phyloP scores from a whole-genome alignment of 345 rosid genomes.

The Leavenworthia alabamica region DNA sequence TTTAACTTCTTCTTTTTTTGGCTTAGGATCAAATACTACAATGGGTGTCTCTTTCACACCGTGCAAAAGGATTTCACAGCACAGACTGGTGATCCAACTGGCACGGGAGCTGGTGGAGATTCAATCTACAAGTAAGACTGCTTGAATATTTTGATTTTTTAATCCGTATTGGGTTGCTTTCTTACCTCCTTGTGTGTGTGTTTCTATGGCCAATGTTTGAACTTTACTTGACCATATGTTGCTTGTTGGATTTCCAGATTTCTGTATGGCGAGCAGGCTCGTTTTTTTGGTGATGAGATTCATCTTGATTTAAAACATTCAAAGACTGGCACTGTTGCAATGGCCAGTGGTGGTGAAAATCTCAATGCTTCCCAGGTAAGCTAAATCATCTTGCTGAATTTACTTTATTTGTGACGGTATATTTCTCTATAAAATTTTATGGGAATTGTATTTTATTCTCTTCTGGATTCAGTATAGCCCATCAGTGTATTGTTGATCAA shows the following conservation, averaged over 20 bases:
- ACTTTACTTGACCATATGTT: neutral
- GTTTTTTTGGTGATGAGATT: conserved; percentile 79
- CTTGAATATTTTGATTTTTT: neutral
- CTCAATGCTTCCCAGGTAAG: conserved; percentile 94
- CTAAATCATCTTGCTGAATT: neutral
- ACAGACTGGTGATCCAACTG: conserved; percentile 52
- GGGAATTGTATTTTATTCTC: neutral
- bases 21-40: conserved; percentile 80
- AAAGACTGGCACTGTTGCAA: conserved; percentile 79
- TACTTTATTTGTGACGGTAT: neutral
- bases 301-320: conserved; percentile 80
- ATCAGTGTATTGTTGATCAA: neutral
- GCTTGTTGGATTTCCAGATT: conserved; percentile 40
- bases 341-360: conserved; percentile 97
- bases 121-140: conserved; percentile 70
- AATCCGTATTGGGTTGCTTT: neutral
- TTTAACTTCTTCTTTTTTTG: neutral
- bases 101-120: conserved; percentile 77
- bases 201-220: neutral
- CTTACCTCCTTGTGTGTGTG: neutral
- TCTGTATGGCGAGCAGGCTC: conserved; percentile 86
- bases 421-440: neutral
- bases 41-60: conserved; percentile 76
- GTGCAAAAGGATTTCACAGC: conserved; percentile 72
- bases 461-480: neutral